Percentiles rank a stretch among this genome's conserved stretches.
These are phyloP conservation scores for Lentinula boryana DNA, from an alignment of 768 basidiomycete species.

Conservation along the genomic window DNA sequence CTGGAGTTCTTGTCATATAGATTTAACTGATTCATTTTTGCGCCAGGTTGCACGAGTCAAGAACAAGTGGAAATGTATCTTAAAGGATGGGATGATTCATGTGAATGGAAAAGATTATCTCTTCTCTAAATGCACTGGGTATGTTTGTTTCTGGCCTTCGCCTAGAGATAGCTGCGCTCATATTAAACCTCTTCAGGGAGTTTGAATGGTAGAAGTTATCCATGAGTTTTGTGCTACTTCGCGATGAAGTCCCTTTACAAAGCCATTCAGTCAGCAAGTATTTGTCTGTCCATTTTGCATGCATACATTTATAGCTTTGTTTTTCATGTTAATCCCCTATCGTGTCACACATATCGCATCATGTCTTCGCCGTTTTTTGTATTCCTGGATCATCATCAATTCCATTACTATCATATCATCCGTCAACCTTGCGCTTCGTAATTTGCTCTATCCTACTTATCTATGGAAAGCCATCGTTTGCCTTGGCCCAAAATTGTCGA, in stretches of 20 bases:
- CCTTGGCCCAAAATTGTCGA: too few relatives aligned
- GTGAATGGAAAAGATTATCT: slow-evolving; percentile 97
- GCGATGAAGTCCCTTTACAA: neutral
- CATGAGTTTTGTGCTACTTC: neutral
- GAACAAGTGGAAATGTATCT: slow-evolving; percentile 98
- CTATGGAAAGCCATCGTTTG: too few relatives aligned
- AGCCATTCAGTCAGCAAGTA: neutral
- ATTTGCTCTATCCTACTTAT: too few relatives aligned
- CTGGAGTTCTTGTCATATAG: neutral
- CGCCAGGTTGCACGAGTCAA: slow-evolving; percentile 94
- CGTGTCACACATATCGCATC: neutral
- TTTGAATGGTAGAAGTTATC: slow-evolving; percentile 36
- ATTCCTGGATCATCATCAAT: neutral
- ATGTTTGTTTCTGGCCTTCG: slow-evolving; percentile 19
- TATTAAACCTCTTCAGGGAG: slow-evolving; percentile 23
- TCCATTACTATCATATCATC: too few relatives aligned
- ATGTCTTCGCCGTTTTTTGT: neutral
- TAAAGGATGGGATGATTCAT: slow-evolving; percentile 97
- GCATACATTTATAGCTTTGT: neutral
- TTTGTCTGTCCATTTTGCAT: neutral
- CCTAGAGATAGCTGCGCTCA: neutral
- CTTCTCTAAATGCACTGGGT: slow-evolving; percentile 97
- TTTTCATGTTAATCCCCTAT: neutral
- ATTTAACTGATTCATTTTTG: neutral
- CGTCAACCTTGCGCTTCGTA: too few relatives aligned